Evolutionary conservation across 805 yeast species (phyloP).

Genomic region (Candida sanyiensis): DNA sequence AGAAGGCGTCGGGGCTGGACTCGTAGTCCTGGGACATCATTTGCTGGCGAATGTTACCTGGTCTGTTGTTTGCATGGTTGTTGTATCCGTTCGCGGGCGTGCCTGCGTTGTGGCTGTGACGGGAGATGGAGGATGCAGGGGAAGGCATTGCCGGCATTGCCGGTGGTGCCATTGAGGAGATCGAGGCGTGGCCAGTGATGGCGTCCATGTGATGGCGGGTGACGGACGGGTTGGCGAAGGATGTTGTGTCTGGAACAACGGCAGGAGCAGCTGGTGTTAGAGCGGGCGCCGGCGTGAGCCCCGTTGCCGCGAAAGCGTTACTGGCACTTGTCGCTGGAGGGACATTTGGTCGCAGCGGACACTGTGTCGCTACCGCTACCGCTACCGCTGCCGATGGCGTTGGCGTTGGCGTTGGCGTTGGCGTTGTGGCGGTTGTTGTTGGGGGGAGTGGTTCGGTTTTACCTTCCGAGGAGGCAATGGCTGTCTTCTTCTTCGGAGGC

Average conservation of each 20-base stretch:
- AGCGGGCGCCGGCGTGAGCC: too few species aligned
- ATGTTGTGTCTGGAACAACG: neutral
- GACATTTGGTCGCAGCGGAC: too few species aligned
- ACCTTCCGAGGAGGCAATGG: neutral
- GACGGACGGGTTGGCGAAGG: neutral
- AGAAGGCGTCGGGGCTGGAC: constrained; percentile 25
- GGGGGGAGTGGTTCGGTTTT: too few species aligned
- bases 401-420: too few species aligned
- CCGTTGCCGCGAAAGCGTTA: too few species aligned
- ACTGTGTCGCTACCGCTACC: too few species aligned
- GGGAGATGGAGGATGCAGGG: too few species aligned
- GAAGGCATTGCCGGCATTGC: neutral
- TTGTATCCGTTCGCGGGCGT: neutral
- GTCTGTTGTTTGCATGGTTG: neutral
- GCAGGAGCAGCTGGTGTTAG: neutral
- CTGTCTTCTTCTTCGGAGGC: neutral
- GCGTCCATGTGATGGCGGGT: constrained; percentile 1
- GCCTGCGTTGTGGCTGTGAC: neutral
- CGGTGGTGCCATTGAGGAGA: constrained; percentile 1
- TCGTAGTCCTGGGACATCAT: constrained; percentile 10
- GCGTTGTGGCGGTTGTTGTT: too few species aligned
- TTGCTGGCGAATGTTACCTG: constrained; percentile 4
- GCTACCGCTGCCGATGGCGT: too few species aligned
- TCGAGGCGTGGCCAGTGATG: neutral
- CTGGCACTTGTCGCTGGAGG: neutral